phyloP scores from a whole-genome alignment of 352 stramenopile genomes.

The Globisporangium iwayamae region DNA sequence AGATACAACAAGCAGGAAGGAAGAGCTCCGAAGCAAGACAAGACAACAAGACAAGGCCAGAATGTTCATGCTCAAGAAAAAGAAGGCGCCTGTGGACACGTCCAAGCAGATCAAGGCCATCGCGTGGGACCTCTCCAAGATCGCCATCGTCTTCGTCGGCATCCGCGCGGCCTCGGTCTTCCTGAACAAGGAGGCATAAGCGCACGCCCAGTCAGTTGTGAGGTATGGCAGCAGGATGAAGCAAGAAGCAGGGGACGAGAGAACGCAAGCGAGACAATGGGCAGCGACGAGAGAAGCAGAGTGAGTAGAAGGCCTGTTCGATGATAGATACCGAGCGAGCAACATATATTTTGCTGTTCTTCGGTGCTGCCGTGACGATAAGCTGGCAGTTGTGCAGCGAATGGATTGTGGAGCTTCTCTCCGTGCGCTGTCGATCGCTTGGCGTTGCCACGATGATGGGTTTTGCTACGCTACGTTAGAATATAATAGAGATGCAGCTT shows the following conservation, averaged over 20 bases:
- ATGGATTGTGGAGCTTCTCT: no score
- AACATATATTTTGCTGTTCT: no score
- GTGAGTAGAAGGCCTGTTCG: no score
- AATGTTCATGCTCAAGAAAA: conserved; percentile 89
- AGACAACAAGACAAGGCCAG: conserved; percentile 3
- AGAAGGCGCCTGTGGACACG: conserved; percentile 80
- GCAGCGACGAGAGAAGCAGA: no score
- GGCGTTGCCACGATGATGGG: neutral
- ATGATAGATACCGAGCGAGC: no score
- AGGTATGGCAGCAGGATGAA: neutral
- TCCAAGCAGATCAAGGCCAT: conserved; percentile 75
- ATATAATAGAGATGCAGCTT: neutral
- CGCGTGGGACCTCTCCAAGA: conserved; percentile 71
- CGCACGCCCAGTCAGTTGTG: neutral
- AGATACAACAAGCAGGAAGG: neutral
- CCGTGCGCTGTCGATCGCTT: neutral
- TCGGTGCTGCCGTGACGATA: no score
- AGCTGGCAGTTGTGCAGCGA: no score
- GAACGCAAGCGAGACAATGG: neutral
- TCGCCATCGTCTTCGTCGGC: conserved; percentile 63
- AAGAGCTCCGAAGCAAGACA: conserved; percentile 4
- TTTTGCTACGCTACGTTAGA: neutral
- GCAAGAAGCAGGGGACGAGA: neutral
- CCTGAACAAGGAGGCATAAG: conserved; percentile 61
- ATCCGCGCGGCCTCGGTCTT: conserved; percentile 74